phyloP scores from a whole-genome alignment of 148 eudicot species.

The Rhododendron williamsianum region DNA sequence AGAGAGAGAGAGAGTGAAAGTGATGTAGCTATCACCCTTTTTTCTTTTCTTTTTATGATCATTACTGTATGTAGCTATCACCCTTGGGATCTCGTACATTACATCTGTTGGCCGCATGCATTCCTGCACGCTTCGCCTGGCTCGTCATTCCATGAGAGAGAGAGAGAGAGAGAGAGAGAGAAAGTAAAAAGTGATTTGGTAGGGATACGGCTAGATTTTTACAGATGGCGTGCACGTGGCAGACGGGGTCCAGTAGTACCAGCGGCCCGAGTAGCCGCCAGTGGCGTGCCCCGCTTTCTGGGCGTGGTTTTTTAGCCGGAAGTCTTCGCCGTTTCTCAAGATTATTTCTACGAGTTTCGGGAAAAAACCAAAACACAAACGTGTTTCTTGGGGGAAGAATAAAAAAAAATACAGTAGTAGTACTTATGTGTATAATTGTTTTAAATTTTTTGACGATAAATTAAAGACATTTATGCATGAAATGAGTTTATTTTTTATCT shows the following conservation, averaged over 20 bases:
- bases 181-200: not conserved
- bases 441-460: too few species aligned
- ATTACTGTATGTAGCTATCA: not conserved
- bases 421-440: too few species aligned
- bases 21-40: not conserved
- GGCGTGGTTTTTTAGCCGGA: not conserved
- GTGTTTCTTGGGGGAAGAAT: too few species aligned
- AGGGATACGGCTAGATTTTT: not conserved
- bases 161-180: not conserved
- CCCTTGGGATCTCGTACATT: not conserved
- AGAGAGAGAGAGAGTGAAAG: too few species aligned
- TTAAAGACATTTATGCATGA: too few species aligned
- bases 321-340: not conserved
- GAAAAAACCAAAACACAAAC: too few species aligned
- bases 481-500: too few species aligned
- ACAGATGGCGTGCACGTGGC: not conserved
- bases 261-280: conserved; percentile 3
- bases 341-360: not conserved
- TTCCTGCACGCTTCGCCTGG: conserved; percentile 15
- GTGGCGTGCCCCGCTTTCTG: not conserved
- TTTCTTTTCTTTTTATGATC: too few species aligned
- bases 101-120: conserved; percentile 13
- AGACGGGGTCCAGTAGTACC: not conserved
- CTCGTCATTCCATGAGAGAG: conserved; percentile 4
- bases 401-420: too few species aligned